A percentile compares a stretch with the other conserved stretches of the same genome.
Evolutionary conservation across 768 basidiomycete genomes (phyloP).

Genomic region (Boletus reticulatus): DNA sequence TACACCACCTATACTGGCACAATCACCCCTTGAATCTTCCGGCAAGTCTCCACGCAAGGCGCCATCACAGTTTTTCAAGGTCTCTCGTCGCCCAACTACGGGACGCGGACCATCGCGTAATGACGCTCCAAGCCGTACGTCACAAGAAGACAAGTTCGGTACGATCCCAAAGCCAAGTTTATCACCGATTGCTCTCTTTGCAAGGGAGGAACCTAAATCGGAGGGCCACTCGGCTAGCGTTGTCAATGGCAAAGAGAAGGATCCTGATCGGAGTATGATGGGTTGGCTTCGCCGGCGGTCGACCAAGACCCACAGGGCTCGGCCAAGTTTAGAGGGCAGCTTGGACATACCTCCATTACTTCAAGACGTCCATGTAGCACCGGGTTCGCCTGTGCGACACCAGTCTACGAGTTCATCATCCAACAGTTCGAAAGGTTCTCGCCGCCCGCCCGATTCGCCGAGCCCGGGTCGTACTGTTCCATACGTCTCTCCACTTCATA

Average conservation of each 20-base stretch:
- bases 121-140: constrained; percentile 20
- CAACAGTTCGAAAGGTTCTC: constrained; percentile 27
- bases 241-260: constrained; percentile 31
- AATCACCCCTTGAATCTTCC: constrained; percentile 8
- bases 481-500: constrained; percentile 8
- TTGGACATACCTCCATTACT: constrained; percentile 13
- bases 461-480: constrained; percentile 5
- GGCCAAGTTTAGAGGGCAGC: constrained; percentile 21
- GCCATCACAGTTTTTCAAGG: constrained; percentile 18
- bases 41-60: constrained; percentile 26
- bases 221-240: constrained; percentile 32
- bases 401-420: constrained; percentile 23
- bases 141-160: constrained; percentile 27
- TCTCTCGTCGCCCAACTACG: constrained; percentile 13
- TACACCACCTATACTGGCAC: constrained; percentile 23
- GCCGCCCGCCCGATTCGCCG: constrained; percentile 19
- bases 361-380: constrained; percentile 7
- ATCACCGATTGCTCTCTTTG: constrained; percentile 15
- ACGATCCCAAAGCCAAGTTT: constrained; percentile 4
- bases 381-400: constrained; percentile 18
- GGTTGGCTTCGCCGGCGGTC: constrained; percentile 32
- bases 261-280: constrained; percentile 40
- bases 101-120: constrained; percentile 16
- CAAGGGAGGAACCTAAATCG: constrained; percentile 22
- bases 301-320: constrained; percentile 20